These are phyloP conservation scores for Cystobasidium pallidum DNA, from an alignment of 1,284 basidiomycete genomes.

Conservation along the genomic window DNA sequence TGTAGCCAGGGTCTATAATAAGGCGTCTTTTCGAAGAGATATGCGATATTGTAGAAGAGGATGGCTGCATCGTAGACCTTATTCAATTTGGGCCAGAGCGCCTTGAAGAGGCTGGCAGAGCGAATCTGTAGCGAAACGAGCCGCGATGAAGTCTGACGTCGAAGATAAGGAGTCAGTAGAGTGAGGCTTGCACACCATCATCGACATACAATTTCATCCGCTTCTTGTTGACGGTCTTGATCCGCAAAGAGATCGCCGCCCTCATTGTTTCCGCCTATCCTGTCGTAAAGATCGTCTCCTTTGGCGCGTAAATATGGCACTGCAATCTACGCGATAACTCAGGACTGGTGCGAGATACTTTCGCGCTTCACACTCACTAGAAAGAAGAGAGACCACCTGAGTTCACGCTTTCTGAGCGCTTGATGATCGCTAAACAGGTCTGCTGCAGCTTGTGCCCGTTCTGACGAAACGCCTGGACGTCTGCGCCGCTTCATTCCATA, in stretches of 20 bases:
- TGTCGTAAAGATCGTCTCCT: constrained; percentile 85
- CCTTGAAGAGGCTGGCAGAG: constrained; percentile 25
- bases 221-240: constrained; percentile 9
- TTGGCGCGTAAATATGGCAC: constrained; percentile 88
- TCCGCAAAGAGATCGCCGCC: constrained; percentile 67
- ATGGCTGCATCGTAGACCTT: constrained; percentile 77
- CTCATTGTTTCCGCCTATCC: constrained; percentile 77
- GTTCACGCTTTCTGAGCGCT: constrained; percentile 66
- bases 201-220: not conserved
- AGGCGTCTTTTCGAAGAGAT: constrained; percentile 83
- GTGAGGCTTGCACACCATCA: not conserved
- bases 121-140: not conserved
- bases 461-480: constrained; percentile 66
- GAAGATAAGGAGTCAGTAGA: not conserved
- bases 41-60: constrained; percentile 81
- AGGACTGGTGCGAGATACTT: not conserved
- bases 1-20: constrained; percentile 90
- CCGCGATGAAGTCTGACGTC: too few species aligned
- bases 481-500: constrained; percentile 82
- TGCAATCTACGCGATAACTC: constrained; percentile 65
- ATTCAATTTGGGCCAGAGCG: constrained; percentile 77
- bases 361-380: constrained; percentile 46
- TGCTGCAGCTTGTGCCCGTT: constrained; percentile 68
- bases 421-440: constrained; percentile 68
- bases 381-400: constrained; percentile 56